Evolutionary conservation across 345 rosid species (phyloP), one percentile per base, ranked within the genome.

Genomic region (Excoecaria agallocha): DNA sequence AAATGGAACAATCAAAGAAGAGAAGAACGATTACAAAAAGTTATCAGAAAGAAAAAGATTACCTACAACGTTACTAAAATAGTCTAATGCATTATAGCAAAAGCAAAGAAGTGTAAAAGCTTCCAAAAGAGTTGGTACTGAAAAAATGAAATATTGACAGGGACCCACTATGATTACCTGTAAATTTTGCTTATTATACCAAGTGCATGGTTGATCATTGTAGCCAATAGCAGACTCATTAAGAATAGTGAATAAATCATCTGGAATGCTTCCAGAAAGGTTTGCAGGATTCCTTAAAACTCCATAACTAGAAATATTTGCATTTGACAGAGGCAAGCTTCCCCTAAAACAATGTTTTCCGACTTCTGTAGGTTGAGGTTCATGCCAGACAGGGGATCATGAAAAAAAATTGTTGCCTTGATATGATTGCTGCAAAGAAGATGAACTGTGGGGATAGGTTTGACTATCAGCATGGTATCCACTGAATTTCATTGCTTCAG

Each of bases 141-240:
- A 4, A 10, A 24, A 0, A 51, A 24, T 6, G 35, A 41, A 11
- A 35, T 25, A 30, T 17, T 22, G 35, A 0, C n/a, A 17, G 22
- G 74, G 46, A 60, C 24, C 51, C 54, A 48, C 54, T 12, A 1
- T 15, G 66, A 39, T 67, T 81, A 86, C 89, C 87, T 72, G 86
- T 37, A 66, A 67, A 61, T 74, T 77, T 69, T 78, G 71, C 13
- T 78, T 70, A 56, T 41, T 70, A 38, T 65, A 67, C 45, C 22
- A 76, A 63, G 85, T 20, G 17, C 12, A 73, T 38, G 71, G 46
- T 55, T 60, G 4, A 73, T 63, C 78, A 78, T 74, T 52, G 63
- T 80, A 76, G 35, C 71, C 81, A 49, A 67, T 79, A 55, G 68
- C 69, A 50, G 71, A 46, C 52, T 73, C 77, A 24, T 38, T 11